phyloP scores from a whole-genome alignment of 1,284 basidiomycete genomes.

The Schizopora paradoxa region DNA sequence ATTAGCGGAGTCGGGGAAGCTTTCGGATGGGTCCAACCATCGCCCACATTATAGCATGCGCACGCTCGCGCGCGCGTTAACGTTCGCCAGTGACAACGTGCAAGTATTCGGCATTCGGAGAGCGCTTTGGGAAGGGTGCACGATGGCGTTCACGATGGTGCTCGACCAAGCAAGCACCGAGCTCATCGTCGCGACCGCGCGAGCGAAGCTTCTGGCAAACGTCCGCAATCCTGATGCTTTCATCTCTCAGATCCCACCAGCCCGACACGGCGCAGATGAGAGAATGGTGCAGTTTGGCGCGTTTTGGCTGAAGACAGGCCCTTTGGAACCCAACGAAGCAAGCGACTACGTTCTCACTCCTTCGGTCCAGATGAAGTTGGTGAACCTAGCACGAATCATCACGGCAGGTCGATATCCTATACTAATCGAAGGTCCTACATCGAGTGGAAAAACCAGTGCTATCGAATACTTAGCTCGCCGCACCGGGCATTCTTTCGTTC shows the following conservation, averaged over 20 bases:
- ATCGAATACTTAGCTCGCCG: slow-evolving; percentile 92
- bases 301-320: slow-evolving; percentile 85
- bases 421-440: slow-evolving; percentile 97
- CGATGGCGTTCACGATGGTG: slow-evolving; percentile 98
- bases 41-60: slow-evolving; percentile 98
- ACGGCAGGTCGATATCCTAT: slow-evolving; percentile 89
- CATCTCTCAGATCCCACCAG: slow-evolving; percentile 64
- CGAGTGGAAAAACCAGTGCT: slow-evolving; percentile 95
- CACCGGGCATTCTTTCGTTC: slow-evolving; percentile 94
- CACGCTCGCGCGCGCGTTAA: slow-evolving; percentile 87
- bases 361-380: slow-evolving; percentile 93
- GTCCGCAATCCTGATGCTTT: slow-evolving; percentile 80
- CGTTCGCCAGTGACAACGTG: slow-evolving; percentile 84
- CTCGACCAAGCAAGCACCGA: slow-evolving; percentile 75
- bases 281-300: slow-evolving; percentile 83
- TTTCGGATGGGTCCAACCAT: slow-evolving; percentile 93
- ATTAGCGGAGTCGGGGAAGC: slow-evolving; percentile 73
- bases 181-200: slow-evolving; percentile 65
- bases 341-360: slow-evolving; percentile 93
- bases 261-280: slow-evolving; percentile 42
- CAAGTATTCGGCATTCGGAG: slow-evolving; percentile 77
- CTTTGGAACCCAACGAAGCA: slow-evolving; percentile 52
- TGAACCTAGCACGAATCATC: slow-evolving; percentile 89
- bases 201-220: slow-evolving; percentile 76
- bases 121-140: slow-evolving; percentile 91